Evolutionary conservation across 202 grass and related monocot species (phyloP), one percentile per base, ranked within the genome.

Genomic region (Setaria viridis): DNA sequence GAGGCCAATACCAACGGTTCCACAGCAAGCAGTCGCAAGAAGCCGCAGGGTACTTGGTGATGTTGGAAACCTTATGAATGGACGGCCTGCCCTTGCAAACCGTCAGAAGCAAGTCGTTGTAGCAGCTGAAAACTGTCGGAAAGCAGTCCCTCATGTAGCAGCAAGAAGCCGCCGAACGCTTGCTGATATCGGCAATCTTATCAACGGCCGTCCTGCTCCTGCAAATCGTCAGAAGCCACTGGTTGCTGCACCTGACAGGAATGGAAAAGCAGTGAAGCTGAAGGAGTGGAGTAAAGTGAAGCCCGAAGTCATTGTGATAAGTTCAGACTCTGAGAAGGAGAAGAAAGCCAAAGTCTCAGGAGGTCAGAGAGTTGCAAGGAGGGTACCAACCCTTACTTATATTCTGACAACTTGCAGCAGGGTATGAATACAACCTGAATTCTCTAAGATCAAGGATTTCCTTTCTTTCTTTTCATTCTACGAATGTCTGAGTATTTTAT

Each of bases 41-140:
- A 46, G 8, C 43, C 43, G 1, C 9, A 46, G 43, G 8, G 43
- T 46, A 46, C 85, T 87, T 67, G 62, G 6, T 9, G 82, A 94
- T 11, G 76, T 88, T 21, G 51, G 88, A 9, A 94, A 90, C 58
- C 55, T 86, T 32, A 49, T 89, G 3, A 88, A 80, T 87, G 80
- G 68, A 62, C 62, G 53, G 9, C 33, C 43, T 76, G 50, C 79
- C 60, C 74, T 74, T 67, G 66, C 74, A 11, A 74, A 86, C 39
- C 79, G 21, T 33, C 79, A 92, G 78, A 94, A 91, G 75, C 74
- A 66, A 70, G 81, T 60, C 9, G 85, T 41, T 17, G 72, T 80
- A 78, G 88, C 54, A 68, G 51, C 25, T 54, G 60, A 56, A 21
- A 82, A 76, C 67, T 84, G 84, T 21, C 42, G 56, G 59, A 82